Percentiles rank a stretch among this genome's conserved stretches.
Evolutionary conservation across 495 filamentous ascomycete species (phyloP).

Genomic region (Rostrohypoxylon terebratum): DNA sequence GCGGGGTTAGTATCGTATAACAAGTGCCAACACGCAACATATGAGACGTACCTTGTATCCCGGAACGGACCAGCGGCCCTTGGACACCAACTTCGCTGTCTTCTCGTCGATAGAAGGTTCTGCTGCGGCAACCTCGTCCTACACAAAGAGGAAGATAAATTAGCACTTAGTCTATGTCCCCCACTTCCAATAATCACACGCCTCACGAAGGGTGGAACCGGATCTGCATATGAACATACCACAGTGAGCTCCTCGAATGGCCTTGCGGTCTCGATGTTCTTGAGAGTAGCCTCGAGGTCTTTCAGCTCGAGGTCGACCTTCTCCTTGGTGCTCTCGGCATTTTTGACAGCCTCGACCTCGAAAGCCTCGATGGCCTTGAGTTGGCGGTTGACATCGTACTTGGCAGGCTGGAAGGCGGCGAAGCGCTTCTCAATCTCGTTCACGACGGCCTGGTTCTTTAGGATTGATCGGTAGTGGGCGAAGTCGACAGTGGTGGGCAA

Average conservation of each 20-base stretch:
- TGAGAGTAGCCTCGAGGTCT: slow-evolving; percentile 91
- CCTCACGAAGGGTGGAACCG: neutral
- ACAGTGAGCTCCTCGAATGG: slow-evolving; percentile 98
- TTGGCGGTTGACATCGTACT: slow-evolving; percentile 90
- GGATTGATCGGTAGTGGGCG: slow-evolving; percentile 84
- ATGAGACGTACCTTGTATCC: slow-evolving; percentile 90
- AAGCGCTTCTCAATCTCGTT: slow-evolving; percentile 97
- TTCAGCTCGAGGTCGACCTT: slow-evolving; percentile 92
- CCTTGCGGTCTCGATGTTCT: slow-evolving; percentile 95
- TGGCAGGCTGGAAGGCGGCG: slow-evolving; percentile 86
- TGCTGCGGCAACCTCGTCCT: slow-evolving; percentile 95
- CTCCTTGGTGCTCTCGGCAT: slow-evolving; percentile 93
- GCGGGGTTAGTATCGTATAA: slow-evolving; percentile 24
- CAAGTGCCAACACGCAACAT: neutral
- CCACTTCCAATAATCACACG: neutral
- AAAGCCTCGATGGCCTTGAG: slow-evolving; percentile 98
- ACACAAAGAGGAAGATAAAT: slow-evolving; percentile 35
- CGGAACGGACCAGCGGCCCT: slow-evolving; percentile 95
- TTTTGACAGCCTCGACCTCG: slow-evolving; percentile 96
- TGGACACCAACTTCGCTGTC: slow-evolving; percentile 89
- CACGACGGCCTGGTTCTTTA: slow-evolving; percentile 94
- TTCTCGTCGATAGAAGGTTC: slow-evolving; percentile 96
- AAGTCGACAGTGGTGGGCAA: slow-evolving; percentile 90
- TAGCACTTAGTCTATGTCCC: slow-evolving; percentile 23
- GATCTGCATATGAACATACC: slow-evolving; percentile 68